Base-by-base conservation (phyloP, 2,329 filamentous ascomycete species). In the Cordyceps militaris region DNA sequence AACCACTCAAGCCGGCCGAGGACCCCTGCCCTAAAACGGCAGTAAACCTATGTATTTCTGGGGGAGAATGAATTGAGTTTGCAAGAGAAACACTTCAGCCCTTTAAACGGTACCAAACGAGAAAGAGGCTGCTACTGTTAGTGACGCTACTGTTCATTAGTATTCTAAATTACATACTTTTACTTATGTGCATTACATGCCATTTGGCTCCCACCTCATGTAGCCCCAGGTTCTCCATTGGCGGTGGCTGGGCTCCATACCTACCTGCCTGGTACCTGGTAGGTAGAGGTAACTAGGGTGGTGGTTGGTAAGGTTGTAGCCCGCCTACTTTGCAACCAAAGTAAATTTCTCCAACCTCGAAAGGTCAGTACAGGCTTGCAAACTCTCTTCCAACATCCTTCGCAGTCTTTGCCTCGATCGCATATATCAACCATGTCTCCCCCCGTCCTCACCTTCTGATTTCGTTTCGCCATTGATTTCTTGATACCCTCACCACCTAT, bases 401-500 rank as follows among this genome's bases (percentile, higher is more conserved):
- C 51, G 50, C 57, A 58, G n/a, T n/a, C n/a, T n/a, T n/a, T n/a
- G n/a, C 57, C 43, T 55, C 51, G 50, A 36, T 55, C 57, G 57
- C 57, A 46, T 50, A 34, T 50, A 24, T 50, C 51, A 49, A 36
- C 42, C 53, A 52, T 54, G 59, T 64, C 61, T 44, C 62, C 62
- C 57, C 53, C 63, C 60, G 52, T 62, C 58, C 48, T 62, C 58
- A 53, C 63, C 59, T 38, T 38, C n/a, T 38, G n/a, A 38, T 32
- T 59, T 55, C 34, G 34, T 8, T 21, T 58, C 51, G 61, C 60
- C 63, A 61, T 64, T 59, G 62, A 67, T 61, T 58, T 64, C 61
- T 61, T 63, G 60, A 66, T 69, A 66, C 66, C 62, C 63, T 61
- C 61, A 60, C 56, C 50, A 51, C 58, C 24, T 36, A n/a, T 34